These are phyloP conservation scores for Cordyceps pruinosa DNA, from an alignment of 2,329 filamentous ascomycete genomes.

Conservation along the genomic window DNA sequence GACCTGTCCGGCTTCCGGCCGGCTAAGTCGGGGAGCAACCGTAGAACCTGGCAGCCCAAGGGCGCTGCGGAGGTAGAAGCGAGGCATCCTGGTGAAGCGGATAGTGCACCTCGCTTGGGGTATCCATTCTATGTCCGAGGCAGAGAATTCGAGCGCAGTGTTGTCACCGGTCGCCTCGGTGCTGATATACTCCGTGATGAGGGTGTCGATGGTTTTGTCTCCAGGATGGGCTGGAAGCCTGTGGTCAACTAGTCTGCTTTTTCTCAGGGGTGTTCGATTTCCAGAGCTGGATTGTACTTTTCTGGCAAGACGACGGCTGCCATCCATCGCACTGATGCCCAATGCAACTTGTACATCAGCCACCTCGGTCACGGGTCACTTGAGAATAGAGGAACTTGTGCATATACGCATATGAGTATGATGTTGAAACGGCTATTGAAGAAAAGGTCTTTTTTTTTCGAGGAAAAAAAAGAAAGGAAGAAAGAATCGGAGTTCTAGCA, in stretches of 20 bases:
- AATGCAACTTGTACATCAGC: too few species aligned
- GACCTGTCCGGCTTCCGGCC: slow-evolving; percentile 48
- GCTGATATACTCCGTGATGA: slow-evolving; percentile 56
- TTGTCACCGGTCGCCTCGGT: slow-evolving; percentile 56
- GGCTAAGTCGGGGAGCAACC: slow-evolving; percentile 23
- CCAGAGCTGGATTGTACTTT: too few species aligned
- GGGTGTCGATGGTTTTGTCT: slow-evolving; percentile 48
- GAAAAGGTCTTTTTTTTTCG: too few species aligned
- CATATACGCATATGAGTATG: too few species aligned
- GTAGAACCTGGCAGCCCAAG: slow-evolving; percentile 13
- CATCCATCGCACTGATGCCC: too few species aligned
- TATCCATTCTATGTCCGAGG: slow-evolving; percentile 59
- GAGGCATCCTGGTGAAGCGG: background rate
- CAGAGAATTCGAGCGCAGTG: slow-evolving; percentile 54
- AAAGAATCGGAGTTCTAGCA: too few species aligned
- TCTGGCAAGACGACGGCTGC: too few species aligned
- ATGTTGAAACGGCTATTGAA: too few species aligned
- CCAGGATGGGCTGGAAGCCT: slow-evolving; percentile 53
- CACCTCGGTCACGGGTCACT: too few species aligned
- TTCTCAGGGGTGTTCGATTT: background rate
- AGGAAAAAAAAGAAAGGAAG: too few species aligned
- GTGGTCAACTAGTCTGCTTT: slow-evolving; percentile 28
- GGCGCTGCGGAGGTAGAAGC: background rate
- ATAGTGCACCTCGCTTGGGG: slow-evolving; percentile 22
- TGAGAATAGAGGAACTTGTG: too few species aligned